Evolutionary conservation across 257 asterid species (phyloP).

Genomic region (Solanum pennellii): DNA sequence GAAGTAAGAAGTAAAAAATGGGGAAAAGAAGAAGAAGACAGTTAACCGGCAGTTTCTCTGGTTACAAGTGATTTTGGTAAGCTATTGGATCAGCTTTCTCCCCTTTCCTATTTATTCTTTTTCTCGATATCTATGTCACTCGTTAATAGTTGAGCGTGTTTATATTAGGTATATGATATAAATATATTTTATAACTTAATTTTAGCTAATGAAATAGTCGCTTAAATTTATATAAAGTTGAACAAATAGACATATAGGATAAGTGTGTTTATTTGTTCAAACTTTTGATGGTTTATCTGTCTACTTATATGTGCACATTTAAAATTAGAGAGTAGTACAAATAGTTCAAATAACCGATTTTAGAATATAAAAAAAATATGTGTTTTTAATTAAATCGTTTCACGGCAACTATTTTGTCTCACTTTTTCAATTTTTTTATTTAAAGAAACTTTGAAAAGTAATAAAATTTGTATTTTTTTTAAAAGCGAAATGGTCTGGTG

Average conservation of each 20-base stretch:
- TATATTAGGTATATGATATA: not conserved
- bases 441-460: not conserved
- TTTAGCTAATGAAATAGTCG: no score
- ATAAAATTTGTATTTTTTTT: no score
- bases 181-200: no score
- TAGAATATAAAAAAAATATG: not conserved
- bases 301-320: no score
- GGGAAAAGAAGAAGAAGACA: not conserved
- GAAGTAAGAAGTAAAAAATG: not conserved
- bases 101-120: not conserved
- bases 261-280: not conserved
- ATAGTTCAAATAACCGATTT: not conserved
- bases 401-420: not conserved
- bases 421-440: not conserved
- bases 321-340: no score
- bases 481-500: no score
- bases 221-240: no score
- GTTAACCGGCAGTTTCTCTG: constrained; percentile 42
- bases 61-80: constrained; percentile 11
- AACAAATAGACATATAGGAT: no score
- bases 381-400: not conserved
- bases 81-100: constrained; percentile 16
- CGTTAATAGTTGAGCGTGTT: not conserved
- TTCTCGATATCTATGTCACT: not conserved
- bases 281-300: no score